Evolutionary conservation across 257 asterid genomes (phyloP).

Genomic region (Ophiorrhiza pumila): DNA sequence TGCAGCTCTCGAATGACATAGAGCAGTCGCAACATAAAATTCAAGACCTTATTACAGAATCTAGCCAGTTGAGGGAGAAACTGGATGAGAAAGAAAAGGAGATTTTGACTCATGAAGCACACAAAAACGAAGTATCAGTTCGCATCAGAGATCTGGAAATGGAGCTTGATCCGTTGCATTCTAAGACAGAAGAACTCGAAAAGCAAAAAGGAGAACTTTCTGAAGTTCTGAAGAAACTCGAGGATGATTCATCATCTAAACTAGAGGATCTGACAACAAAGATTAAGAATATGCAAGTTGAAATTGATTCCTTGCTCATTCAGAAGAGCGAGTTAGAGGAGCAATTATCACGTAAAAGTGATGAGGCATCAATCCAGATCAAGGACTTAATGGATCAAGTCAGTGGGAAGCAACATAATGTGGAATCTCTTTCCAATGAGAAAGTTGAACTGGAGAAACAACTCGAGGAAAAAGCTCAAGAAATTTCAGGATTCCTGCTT

Average conservation of each 20-base stretch:
- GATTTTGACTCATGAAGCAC: constrained; percentile 58
- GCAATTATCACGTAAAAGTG: constrained; percentile 37
- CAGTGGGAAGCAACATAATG: constrained; percentile 41
- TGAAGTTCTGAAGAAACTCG: constrained; percentile 49
- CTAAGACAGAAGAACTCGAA: constrained; percentile 55
- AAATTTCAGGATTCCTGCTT: constrained; percentile 40
- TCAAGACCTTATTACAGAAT: constrained; percentile 40
- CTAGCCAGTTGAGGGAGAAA: constrained; percentile 36
- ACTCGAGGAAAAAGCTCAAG: constrained; percentile 36
- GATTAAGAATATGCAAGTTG: constrained; percentile 40
- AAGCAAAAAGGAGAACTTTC: constrained; percentile 61
- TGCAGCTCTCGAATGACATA: constrained; percentile 36
- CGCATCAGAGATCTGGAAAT: constrained; percentile 62
- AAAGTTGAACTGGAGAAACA: constrained; percentile 42
- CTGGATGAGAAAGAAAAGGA: constrained; percentile 60
- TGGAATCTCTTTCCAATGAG: constrained; percentile 41
- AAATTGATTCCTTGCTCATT: constrained; percentile 44
- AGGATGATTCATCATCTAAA: constrained; percentile 46
- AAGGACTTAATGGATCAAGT: constrained; percentile 43
- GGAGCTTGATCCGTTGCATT: constrained; percentile 54
- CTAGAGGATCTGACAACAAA: constrained; percentile 44
- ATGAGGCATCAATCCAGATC: constrained; percentile 41
- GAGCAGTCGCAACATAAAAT: constrained; percentile 38
- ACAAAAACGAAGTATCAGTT: constrained; percentile 54
- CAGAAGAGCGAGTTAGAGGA: constrained; percentile 52